Conservation (phyloP, 768 basidiomycete genomes). For the Leccinum ochraceum region DNA sequence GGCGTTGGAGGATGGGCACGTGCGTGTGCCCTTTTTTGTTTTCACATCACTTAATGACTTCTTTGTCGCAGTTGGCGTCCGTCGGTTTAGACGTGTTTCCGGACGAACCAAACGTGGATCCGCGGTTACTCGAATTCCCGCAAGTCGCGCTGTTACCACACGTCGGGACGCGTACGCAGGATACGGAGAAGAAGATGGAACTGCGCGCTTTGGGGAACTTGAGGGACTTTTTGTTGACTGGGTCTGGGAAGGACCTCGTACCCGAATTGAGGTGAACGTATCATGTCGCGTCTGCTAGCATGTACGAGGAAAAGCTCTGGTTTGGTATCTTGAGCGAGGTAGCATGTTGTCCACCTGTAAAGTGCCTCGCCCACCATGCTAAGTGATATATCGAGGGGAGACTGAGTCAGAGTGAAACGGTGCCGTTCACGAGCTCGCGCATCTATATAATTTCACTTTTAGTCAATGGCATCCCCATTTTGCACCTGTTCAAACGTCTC, state of each 20-base stretch:
- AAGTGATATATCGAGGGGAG: background rate
- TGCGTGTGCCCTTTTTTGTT: slow-evolving; percentile 40
- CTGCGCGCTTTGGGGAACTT: slow-evolving; percentile 76
- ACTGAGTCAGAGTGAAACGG: background rate
- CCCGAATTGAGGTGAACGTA: background rate
- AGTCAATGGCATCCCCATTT: background rate
- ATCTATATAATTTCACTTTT: too few relatives aligned
- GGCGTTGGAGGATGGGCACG: slow-evolving; percentile 86
- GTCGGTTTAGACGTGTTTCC: slow-evolving; percentile 90
- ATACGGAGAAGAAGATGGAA: slow-evolving; percentile 82
- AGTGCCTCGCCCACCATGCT: too few relatives aligned
- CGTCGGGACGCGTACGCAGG: slow-evolving; percentile 84
- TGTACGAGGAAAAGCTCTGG: background rate
- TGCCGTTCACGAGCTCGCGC: background rate
- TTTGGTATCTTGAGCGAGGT: background rate
- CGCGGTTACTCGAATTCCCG: slow-evolving; percentile 73
- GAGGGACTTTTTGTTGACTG: slow-evolving; percentile 47
- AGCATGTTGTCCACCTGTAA: background rate
- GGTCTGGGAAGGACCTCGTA: background rate
- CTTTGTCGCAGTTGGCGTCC: background rate
- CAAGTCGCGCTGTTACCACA: slow-evolving; percentile 89
- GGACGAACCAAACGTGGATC: slow-evolving; percentile 79
- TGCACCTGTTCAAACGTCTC: background rate
- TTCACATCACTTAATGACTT: background rate
- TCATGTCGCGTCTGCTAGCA: background rate